A percentile compares a stretch with the other conserved stretches of the same genome.
phyloP scores from a whole-genome alignment of 2,329 filamentous ascomycete genomes.

The Fonsecaea multimorphosa region DNA sequence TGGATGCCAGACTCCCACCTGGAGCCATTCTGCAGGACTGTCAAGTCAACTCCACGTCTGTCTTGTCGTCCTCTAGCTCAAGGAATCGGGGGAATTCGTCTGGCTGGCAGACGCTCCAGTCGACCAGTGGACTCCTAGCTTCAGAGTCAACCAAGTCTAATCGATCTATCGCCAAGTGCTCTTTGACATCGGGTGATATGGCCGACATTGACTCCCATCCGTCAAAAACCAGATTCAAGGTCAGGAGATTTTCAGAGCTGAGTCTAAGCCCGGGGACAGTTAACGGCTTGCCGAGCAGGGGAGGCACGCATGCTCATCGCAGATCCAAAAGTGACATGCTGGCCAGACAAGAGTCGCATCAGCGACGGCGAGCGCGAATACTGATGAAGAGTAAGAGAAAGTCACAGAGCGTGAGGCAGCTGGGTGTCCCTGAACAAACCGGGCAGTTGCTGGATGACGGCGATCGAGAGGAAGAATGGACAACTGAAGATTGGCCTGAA shows the following conservation, averaged over 20 bases:
- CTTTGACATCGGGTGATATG: slow-evolving; percentile 36
- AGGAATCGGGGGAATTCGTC: slow-evolving; percentile 22
- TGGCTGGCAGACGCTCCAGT: slow-evolving; percentile 39
- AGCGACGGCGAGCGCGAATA: slow-evolving; percentile 29
- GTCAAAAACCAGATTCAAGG: slow-evolving; percentile 30
- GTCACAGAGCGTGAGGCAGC: slow-evolving; percentile 23
- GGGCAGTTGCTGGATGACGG: background rate
- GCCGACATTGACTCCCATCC: slow-evolving; percentile 36
- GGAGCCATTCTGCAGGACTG: slow-evolving; percentile 2
- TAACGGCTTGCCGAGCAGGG: background rate
- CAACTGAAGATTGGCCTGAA: slow-evolving; percentile 29
- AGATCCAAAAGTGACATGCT: slow-evolving; percentile 35
- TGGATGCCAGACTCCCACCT: slow-evolving; percentile 31
- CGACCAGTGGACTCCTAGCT: slow-evolving; percentile 24
- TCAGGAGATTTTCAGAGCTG: slow-evolving; percentile 26
- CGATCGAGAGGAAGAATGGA: slow-evolving; percentile 28
- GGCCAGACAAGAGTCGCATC: slow-evolving; percentile 31
- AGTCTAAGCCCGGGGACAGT: slow-evolving; percentile 19
- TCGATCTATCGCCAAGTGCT: slow-evolving; percentile 8
- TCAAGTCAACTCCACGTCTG: background rate
- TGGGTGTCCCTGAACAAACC: background rate
- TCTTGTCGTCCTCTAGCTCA: slow-evolving; percentile 14
- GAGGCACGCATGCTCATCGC: slow-evolving; percentile 12
- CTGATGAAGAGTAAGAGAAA: slow-evolving; percentile 31
- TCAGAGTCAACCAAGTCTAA: slow-evolving; percentile 13